These are phyloP conservation scores for Centaurea solstitialis DNA, from an alignment of 129 eudicot species.

Conservation along the genomic window DNA sequence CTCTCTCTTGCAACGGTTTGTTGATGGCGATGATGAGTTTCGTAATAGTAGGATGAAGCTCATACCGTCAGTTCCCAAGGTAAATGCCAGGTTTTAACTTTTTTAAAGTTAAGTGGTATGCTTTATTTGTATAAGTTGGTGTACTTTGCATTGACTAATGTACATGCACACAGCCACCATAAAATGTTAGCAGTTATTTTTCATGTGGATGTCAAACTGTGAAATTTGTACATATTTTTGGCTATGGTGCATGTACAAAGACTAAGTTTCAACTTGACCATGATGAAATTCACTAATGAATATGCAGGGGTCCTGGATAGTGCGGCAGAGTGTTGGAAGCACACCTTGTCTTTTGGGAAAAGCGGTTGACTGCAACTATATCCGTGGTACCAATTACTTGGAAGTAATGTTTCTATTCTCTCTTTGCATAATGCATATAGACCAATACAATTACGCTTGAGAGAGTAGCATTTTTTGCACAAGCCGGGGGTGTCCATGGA, in stretches of 20 bases:
- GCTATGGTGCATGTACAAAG: background rate
- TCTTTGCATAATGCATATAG: background rate
- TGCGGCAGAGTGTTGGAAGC: slow-evolving; percentile 98
- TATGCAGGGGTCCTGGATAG: slow-evolving; percentile 97
- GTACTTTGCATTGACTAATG: background rate
- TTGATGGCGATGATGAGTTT: slow-evolving; percentile 98
- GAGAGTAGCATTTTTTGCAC: background rate
- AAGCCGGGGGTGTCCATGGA: background rate
- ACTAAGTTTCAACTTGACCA: background rate
- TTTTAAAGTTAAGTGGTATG: background rate
- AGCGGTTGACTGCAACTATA: slow-evolving; percentile 97
- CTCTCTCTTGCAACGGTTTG: slow-evolving; percentile 92
- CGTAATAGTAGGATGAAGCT: slow-evolving; percentile 95
- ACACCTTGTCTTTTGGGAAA: slow-evolving; percentile 96
- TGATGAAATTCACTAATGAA: background rate
- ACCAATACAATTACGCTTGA: background rate
- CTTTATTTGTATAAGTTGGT: background rate
- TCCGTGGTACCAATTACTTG: slow-evolving; percentile 88
- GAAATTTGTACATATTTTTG: background rate
- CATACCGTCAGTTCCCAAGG: slow-evolving; percentile 98
- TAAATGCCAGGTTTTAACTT: slow-evolving; percentile 17
- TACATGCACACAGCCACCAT: background rate
- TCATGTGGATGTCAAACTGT: background rate
- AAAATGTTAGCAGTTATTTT: background rate
- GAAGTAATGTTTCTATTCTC: slow-evolving; percentile 53